Conservation (phyloP, 352 stramenopile genomes). For the Globisporangium recalcitrans region DNA sequence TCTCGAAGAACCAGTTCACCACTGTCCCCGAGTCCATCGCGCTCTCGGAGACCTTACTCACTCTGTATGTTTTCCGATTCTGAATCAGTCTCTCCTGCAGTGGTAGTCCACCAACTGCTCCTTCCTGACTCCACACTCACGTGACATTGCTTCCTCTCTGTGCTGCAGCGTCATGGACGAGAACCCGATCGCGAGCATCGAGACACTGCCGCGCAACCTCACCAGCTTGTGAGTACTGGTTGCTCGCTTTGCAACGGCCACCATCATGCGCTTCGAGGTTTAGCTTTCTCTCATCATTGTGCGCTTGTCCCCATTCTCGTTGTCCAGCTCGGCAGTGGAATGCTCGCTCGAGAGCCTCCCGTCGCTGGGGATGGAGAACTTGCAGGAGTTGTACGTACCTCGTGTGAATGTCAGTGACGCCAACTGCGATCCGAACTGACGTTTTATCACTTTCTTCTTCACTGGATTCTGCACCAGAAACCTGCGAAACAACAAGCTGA, state of each 20-base stretch:
- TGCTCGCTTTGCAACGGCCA: not conserved
- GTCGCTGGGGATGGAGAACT: not conserved
- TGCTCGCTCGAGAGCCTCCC: constrained; percentile 5
- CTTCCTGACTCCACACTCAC: not conserved
- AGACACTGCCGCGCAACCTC: constrained; percentile 4
- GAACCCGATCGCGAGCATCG: constrained; percentile 7
- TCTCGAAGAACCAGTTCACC: constrained; percentile 10
- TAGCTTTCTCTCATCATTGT: not conserved
- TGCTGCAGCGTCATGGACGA: constrained; percentile 10
- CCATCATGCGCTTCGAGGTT: not conserved
- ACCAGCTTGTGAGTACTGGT: not conserved
- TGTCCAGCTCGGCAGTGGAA: constrained; percentile 2
- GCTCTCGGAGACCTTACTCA: constrained; percentile 8
- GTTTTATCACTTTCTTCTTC: not conserved
- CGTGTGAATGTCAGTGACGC: too few species aligned
- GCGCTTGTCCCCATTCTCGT: not conserved
- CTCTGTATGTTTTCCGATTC: not conserved
- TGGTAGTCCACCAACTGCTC: too few species aligned
- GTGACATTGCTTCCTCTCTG: not conserved
- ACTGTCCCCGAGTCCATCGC: not conserved
- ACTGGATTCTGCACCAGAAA: not conserved
- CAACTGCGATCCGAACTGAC: not conserved
- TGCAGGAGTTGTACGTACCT: constrained; percentile 10
- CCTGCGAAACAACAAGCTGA: constrained; percentile 8
- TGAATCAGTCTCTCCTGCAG: too few species aligned